Evolutionary conservation across 1,284 basidiomycete species (phyloP).

Genomic region (Agroathelia rolfsii): DNA sequence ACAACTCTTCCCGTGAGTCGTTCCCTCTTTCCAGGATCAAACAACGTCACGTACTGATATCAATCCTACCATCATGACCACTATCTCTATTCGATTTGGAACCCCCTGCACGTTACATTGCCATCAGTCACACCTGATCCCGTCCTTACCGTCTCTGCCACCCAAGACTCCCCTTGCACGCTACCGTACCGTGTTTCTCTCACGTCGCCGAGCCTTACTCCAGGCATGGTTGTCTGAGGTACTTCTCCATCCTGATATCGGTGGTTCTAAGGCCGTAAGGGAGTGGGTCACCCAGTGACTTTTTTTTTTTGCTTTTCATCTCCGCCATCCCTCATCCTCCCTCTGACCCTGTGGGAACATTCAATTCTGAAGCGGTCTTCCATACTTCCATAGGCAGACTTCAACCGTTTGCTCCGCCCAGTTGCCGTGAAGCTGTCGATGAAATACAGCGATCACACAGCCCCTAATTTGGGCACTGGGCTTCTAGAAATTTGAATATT

Average conservation of each 20-base stretch:
- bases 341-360: no score
- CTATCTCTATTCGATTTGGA: constrained; percentile 1
- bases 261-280: constrained; percentile 48
- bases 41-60: no score
- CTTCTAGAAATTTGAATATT: no score
- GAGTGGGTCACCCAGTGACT: constrained; percentile 49
- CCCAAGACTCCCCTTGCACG: constrained; percentile 61
- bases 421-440: no score
- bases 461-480: no score
- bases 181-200: constrained; percentile 61
- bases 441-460: no score
- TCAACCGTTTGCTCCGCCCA: no score
- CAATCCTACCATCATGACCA: no score
- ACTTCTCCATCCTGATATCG: constrained; percentile 64
- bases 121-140: constrained; percentile 40
- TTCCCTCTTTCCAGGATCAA: no score
- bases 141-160: constrained; percentile 52
- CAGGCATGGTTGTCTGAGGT: constrained; percentile 61
- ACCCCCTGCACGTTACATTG: constrained; percentile 20
- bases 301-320: constrained; percentile 10
- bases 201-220: constrained; percentile 52
- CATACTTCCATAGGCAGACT: no score
- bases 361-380: no score
- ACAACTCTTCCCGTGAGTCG: constrained; percentile 42
- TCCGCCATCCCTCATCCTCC: no score